These are phyloP conservation scores for Sideroxylon spinosum DNA, from an alignment of 179 eudicot species.

Conservation along the genomic window DNA sequence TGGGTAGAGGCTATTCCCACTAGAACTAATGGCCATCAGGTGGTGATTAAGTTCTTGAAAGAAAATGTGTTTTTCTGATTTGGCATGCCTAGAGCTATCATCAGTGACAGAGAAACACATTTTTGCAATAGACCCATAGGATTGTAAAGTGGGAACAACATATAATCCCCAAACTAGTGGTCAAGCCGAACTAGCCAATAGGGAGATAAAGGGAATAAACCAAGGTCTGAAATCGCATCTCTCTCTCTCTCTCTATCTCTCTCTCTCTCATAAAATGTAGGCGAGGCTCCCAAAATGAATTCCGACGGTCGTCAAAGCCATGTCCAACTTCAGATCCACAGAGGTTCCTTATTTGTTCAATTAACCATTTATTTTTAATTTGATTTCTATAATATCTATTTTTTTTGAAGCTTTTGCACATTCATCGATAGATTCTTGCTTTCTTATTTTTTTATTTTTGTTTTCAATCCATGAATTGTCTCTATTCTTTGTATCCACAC, in stretches of 20 bases:
- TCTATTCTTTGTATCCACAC: background rate
- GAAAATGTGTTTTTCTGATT: too few species aligned
- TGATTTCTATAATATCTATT: background rate
- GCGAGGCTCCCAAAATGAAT: background rate
- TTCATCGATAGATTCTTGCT: background rate
- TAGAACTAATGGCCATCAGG: too few species aligned
- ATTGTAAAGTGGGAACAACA: too few species aligned
- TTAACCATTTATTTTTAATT: background rate
- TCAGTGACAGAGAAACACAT: too few species aligned
- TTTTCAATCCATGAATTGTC: background rate
- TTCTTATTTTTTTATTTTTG: background rate
- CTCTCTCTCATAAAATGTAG: slow-evolving; percentile 1
- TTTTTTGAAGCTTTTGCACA: background rate
- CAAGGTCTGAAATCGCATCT: background rate
- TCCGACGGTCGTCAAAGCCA: background rate
- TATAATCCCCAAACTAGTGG: too few species aligned
- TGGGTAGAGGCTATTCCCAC: too few species aligned
- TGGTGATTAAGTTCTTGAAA: too few species aligned
- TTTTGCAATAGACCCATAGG: too few species aligned
- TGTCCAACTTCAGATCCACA: background rate
- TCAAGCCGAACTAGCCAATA: too few species aligned
- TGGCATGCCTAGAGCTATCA: too few species aligned
- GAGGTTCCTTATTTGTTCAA: slow-evolving; percentile 7
- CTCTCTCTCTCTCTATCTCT: background rate
- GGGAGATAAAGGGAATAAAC: too few species aligned